These are phyloP conservation scores for Porodaedalea pini DNA, from an alignment of 1,284 basidiomycete species.

Conservation along the genomic window DNA sequence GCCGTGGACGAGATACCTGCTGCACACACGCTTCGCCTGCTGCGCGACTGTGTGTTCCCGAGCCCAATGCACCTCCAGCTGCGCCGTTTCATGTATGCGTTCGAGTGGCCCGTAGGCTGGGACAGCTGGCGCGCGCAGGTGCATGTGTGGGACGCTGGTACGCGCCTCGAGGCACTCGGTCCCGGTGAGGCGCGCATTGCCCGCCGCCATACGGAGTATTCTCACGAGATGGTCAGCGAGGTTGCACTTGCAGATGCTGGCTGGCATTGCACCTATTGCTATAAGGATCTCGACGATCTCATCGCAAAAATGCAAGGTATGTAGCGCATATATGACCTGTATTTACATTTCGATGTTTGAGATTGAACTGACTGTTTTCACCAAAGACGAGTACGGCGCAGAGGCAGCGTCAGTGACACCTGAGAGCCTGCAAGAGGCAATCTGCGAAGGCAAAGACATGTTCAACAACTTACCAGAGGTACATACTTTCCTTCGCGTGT, in stretches of 20 bases:
- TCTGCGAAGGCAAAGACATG: conserved; percentile 35
- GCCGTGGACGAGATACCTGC: conserved; percentile 43
- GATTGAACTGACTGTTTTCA: not conserved
- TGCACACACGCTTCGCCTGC: conserved; percentile 32
- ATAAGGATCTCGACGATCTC: conserved; percentile 34
- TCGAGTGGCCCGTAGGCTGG: conserved; percentile 34
- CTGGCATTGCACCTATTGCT: conserved; percentile 32
- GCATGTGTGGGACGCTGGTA: conserved; percentile 27
- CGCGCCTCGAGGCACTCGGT: conserved; percentile 4
- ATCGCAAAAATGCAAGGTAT: conserved; percentile 29
- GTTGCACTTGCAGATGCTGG: conserved; percentile 36
- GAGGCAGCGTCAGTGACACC: conserved; percentile 28
- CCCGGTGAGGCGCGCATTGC: conserved; percentile 3
- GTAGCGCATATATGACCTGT: conserved; percentile 26
- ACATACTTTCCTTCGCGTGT: conserved; percentile 22
- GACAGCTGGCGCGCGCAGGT: conserved; percentile 32
- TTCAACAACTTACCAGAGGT: conserved; percentile 35
- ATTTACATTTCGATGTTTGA: not conserved
- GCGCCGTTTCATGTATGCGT: conserved; percentile 38
- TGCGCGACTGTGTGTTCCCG: conserved; percentile 34
- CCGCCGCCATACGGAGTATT: conserved; percentile 24
- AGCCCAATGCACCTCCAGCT: conserved; percentile 37
- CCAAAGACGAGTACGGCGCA: conserved; percentile 32
- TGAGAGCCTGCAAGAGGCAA: conserved; percentile 31
- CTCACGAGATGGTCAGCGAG: conserved; percentile 33